Evolutionary conservation across 2,329 filamentous ascomycete species (phyloP).

Genomic region (Exophiala bonariae): DNA sequence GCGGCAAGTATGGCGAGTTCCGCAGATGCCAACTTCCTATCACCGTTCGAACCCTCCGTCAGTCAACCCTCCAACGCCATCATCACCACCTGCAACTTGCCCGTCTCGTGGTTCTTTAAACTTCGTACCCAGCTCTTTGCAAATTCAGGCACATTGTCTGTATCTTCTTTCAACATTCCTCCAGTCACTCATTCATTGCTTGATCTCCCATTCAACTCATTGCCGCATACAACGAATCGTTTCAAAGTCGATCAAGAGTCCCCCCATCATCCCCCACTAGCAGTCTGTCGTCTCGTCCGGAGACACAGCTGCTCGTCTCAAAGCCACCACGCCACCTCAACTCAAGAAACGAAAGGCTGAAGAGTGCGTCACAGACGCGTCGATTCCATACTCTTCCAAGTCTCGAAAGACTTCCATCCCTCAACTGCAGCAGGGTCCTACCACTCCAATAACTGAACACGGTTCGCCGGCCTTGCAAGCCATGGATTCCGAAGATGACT

Average conservation of each 20-base stretch:
- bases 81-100: too few species aligned
- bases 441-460: slow-evolving; percentile 52
- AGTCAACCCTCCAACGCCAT: too few species aligned
- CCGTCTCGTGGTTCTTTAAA: too few species aligned
- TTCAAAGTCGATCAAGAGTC: not conserved
- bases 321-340: slow-evolving; percentile 53
- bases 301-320: slow-evolving; percentile 24
- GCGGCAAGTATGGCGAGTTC: too few species aligned
- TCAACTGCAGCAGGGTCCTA: slow-evolving; percentile 30
- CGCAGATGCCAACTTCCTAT: too few species aligned
- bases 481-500: slow-evolving; percentile 97
- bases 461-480: slow-evolving; percentile 44
- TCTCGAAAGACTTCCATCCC: slow-evolving; percentile 33
- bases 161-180: not conserved
- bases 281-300: slow-evolving; percentile 26
- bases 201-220: not conserved
- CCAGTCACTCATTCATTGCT: not conserved
- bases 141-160: too few species aligned
- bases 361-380: slow-evolving; percentile 38
- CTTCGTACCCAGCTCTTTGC: too few species aligned
- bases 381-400: slow-evolving; percentile 31
- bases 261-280: slow-evolving; percentile 9
- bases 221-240: not conserved
- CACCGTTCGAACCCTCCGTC: too few species aligned
- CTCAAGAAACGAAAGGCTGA: slow-evolving; percentile 55